Percentiles rank a stretch among this genome's conserved stretches.
These are phyloP conservation scores for Lachnellula cervina DNA, from an alignment of 2,329 filamentous ascomycete species.

Conservation along the genomic window DNA sequence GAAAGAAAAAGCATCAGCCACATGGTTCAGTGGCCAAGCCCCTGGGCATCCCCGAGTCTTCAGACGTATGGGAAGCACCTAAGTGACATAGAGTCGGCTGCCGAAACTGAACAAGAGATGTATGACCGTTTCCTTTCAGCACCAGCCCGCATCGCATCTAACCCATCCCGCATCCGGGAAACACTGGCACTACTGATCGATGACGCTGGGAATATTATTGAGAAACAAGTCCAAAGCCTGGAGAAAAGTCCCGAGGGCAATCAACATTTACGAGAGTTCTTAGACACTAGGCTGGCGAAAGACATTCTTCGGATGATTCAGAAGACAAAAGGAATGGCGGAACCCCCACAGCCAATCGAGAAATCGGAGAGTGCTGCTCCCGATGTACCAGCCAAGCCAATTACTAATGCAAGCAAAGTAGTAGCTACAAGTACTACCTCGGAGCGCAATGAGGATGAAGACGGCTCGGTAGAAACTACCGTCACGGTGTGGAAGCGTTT, in stretches of 20 bases:
- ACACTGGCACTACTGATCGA: not conserved
- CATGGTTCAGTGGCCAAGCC: not conserved
- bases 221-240: not conserved
- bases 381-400: not conserved
- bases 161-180: not conserved
- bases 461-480: constrained; percentile 25
- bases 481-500: constrained; percentile 25
- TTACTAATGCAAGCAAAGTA: constrained; percentile 15
- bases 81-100: not conserved
- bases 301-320: not conserved
- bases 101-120: constrained; percentile 28
- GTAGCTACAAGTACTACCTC: constrained; percentile 23
- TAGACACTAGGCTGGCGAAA: not conserved
- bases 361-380: not conserved
- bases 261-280: not conserved
- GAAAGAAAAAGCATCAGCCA: not conserved
- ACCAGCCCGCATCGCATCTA: constrained; percentile 2
- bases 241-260: not conserved
- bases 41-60: not conserved
- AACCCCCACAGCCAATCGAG: not conserved
- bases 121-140: constrained; percentile 24
- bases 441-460: constrained; percentile 19
- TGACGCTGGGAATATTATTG: not conserved
- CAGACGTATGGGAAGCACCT: too few species aligned
- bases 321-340: not conserved